Evolutionary conservation across 2,329 filamentous ascomycete genomes (phyloP).

Genomic region (Scytalidium sp.): DNA sequence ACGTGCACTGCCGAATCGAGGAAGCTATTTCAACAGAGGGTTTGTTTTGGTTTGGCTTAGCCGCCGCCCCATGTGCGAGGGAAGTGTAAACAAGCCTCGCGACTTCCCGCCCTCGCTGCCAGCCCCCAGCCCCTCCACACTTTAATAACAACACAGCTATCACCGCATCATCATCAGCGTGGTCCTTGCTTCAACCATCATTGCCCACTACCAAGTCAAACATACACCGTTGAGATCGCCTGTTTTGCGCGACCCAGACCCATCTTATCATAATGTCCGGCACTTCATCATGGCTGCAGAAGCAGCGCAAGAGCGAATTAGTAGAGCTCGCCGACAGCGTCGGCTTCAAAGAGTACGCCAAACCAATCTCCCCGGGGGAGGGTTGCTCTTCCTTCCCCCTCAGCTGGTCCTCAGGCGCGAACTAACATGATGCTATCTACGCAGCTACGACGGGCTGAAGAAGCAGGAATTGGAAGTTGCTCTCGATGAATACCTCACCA

Average conservation of each 20-base stretch:
- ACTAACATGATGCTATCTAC: slow-evolving; percentile 18
- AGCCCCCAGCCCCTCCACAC: slow-evolving; percentile 4
- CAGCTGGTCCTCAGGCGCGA: slow-evolving; percentile 2
- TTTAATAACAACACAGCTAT: neutral
- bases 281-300: slow-evolving; percentile 70
- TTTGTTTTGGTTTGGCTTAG: slow-evolving; percentile 1
- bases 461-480: slow-evolving; percentile 77
- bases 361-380: no score
- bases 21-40: neutral
- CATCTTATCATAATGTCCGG: slow-evolving; percentile 53
- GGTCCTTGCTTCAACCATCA: slow-evolving; percentile 24
- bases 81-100: slow-evolving; percentile 1
- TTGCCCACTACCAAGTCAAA: slow-evolving; percentile 10
- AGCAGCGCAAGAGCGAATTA: slow-evolving; percentile 80
- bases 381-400: slow-evolving; percentile 9
- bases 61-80: neutral
- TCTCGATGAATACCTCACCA: slow-evolving; percentile 70
- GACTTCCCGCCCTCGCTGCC: slow-evolving; percentile 1
- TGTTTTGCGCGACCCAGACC: slow-evolving; percentile 41
- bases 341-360: slow-evolving; percentile 69
- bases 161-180: slow-evolving; percentile 3
- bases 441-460: slow-evolving; percentile 66
- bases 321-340: slow-evolving; percentile 69
- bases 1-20: neutral
- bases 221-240: slow-evolving; percentile 34